Evolutionary conservation across 495 filamentous ascomycete species (phyloP).

Genomic region (Neurospora pannonica): DNA sequence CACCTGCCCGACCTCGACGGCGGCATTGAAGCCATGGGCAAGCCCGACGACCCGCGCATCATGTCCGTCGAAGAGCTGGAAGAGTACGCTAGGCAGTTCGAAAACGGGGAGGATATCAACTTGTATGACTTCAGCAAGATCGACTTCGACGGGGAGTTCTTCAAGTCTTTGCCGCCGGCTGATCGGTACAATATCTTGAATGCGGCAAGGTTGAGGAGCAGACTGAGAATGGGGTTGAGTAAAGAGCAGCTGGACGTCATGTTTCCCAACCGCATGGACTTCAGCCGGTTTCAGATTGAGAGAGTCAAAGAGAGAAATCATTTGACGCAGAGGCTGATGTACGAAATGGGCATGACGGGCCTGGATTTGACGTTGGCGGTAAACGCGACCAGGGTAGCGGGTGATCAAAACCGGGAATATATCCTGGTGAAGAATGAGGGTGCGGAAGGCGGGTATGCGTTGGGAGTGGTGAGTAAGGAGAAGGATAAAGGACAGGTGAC

Average conservation of each 20-base stretch:
- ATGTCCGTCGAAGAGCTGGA: slow-evolving; percentile 92
- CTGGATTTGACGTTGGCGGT: slow-evolving; percentile 54
- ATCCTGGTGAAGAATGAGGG: slow-evolving; percentile 91
- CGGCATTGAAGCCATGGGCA: slow-evolving; percentile 73
- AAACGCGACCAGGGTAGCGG: slow-evolving; percentile 61
- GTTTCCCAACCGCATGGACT: slow-evolving; percentile 98
- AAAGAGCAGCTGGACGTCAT: slow-evolving; percentile 92
- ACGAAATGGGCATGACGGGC: slow-evolving; percentile 80
- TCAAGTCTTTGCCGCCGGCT: slow-evolving; percentile 74
- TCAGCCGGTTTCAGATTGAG: slow-evolving; percentile 93
- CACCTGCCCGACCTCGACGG: slow-evolving; percentile 79
- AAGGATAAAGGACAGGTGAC: slow-evolving; percentile 63
- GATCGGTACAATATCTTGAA: slow-evolving; percentile 97
- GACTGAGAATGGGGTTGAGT: slow-evolving; percentile 87
- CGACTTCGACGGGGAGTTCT: slow-evolving; percentile 91
- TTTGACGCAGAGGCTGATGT: slow-evolving; percentile 92
- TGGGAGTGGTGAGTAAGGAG: slow-evolving; percentile 80
- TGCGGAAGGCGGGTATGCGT: slow-evolving; percentile 92
- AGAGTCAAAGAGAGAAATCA: slow-evolving; percentile 85
- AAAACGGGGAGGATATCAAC: slow-evolving; percentile 90
- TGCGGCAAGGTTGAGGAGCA: slow-evolving; percentile 74
- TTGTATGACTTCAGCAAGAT: slow-evolving; percentile 99
- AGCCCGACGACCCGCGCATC: slow-evolving; percentile 81
- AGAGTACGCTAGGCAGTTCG: slow-evolving; percentile 84
- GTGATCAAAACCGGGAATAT: slow-evolving; percentile 87